Evolutionary conservation across 192 early-diverging fungal genomes (phyloP), one percentile per base, ranked within the genome.

Genomic region (Linnemannia hyalina): DNA sequence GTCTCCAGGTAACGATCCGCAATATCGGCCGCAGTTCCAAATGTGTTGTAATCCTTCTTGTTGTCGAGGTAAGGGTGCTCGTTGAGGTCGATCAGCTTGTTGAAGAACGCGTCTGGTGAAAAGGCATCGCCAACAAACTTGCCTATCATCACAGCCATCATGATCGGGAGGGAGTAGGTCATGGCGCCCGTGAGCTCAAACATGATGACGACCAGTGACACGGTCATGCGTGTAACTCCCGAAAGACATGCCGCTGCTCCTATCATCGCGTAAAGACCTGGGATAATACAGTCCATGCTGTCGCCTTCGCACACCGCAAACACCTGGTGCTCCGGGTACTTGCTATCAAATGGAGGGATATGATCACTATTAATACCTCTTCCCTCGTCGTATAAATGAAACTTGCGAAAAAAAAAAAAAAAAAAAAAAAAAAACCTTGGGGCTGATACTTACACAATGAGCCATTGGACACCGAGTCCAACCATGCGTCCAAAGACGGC

Each of bases 101-200:
- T 86, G 72, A 86, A 86, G 68, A 86, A 86, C 3, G 84, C 84
- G 22, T 86, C 84, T 0, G 84, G 84, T 11, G 84, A 86, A 38
- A 86, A 86, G n/a, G 84, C 84, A 20, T 86, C 84, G 15, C 84
- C 84, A 9, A 86, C 84, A 78, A 86, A 86, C 54, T 86, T 86
- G 20, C 84, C 84, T 18, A 86, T 86, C 90, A 93, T 93, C 73
- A 94, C 93, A 0, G 93, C 90, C 41, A 96, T 89, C 96, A 97
- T 97, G 29, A 95, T 97, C 0, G 98, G 98, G n/a, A 98, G 80
- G n/a, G 98, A 95, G 81, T 99, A 99, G 38, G 96, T 97, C 74
- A 99, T 92, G 10, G 97, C 96, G 3, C 98, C 99, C 20, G 98
- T 99, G 40, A 99, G 91, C 89, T 99, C 99, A 89, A 99, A 99